Evolutionary conservation across 352 stramenopile genomes (phyloP), one percentile per base, ranked within the genome.

Genomic region (Phytophthora sp.): DNA sequence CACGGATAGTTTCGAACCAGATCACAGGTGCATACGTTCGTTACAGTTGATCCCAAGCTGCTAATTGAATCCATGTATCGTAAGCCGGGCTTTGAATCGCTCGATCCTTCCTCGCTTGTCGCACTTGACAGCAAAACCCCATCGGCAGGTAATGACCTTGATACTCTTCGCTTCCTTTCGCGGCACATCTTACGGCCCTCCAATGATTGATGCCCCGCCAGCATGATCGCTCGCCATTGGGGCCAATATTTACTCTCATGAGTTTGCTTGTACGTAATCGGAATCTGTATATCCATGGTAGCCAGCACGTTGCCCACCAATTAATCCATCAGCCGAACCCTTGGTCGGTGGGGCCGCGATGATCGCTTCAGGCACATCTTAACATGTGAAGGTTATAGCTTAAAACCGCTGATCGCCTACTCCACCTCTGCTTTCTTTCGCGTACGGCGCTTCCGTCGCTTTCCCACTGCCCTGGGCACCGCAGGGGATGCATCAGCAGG

Each of bases 11-110:
- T 12, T 63, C 53, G 31, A 70, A 64, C 6, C 62, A 46, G 2
- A 66, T 62, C 1, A 69, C 41, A 7, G 58, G 57, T 20, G 65
- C 36, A 18, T 33, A 73, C 3, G 58, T 73, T n/a, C 69, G 4
- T 3, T 24, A 27, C 65, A 73, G 52, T 61, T 44, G 2, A 69
- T 20, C 0, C 66, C 66, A 20, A 39, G 61, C 5, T 52, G 16
- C 26, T 69, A 52, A 13, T 65, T 66, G 16, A 61, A 57, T 18
- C 59, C 42, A 20, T 52, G 42, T 20, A 63, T 61, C 1, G 58
- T 53, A n/a, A n/a, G n/a, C n/a, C n/a, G n/a, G 30, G 20, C n/a
- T 29, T 31, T 60, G n/a, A 61, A 11, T 4, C 33, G 18, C 21
- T n/a, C n/a, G n/a, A n/a, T n/a, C n/a, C n/a, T n/a, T n/a, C 65